Conservation (phyloP, 495 filamentous ascomycete species). For the Trichocladium uniseriatum region DNA sequence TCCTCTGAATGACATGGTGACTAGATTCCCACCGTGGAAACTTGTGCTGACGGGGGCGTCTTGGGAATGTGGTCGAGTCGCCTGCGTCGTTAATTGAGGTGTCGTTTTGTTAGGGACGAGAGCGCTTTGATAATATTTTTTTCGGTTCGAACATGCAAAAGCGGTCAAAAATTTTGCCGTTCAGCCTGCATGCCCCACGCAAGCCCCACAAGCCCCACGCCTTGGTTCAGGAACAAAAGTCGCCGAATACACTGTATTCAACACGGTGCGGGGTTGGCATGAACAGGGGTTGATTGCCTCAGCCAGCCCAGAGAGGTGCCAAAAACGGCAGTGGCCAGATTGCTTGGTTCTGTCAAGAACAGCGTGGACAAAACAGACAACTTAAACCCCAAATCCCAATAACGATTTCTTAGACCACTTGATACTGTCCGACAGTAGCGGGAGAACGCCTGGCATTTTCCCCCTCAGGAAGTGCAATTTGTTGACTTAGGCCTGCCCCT, state of each 20-base stretch:
- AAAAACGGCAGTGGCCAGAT: slow-evolving; percentile 18
- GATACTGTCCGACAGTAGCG: neutral
- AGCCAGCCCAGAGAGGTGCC: neutral
- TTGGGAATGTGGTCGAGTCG: neutral
- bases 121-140: slow-evolving; percentile 9
- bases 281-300: neutral
- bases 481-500: neutral
- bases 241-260: neutral
- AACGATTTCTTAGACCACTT: neutral
- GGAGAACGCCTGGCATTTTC: neutral
- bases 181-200: neutral
- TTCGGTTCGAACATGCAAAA: slow-evolving; percentile 9
- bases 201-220: neutral
- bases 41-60: slow-evolving; percentile 7
- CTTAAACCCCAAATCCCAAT: neutral
- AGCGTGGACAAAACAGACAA: slow-evolving; percentile 4
- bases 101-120: neutral
- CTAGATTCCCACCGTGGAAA: slow-evolving; percentile 2
- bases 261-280: slow-evolving; percentile 5
- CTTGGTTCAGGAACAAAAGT: neutral
- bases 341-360: slow-evolving; percentile 1
- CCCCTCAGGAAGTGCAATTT: neutral
- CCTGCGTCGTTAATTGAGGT: slow-evolving; percentile 1
- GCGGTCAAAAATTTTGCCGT: slow-evolving; percentile 14
- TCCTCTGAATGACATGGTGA: slow-evolving; percentile 26